Evolutionary conservation across 1,139 yeast species (phyloP).

Genomic region (Taphrina communis): DNA sequence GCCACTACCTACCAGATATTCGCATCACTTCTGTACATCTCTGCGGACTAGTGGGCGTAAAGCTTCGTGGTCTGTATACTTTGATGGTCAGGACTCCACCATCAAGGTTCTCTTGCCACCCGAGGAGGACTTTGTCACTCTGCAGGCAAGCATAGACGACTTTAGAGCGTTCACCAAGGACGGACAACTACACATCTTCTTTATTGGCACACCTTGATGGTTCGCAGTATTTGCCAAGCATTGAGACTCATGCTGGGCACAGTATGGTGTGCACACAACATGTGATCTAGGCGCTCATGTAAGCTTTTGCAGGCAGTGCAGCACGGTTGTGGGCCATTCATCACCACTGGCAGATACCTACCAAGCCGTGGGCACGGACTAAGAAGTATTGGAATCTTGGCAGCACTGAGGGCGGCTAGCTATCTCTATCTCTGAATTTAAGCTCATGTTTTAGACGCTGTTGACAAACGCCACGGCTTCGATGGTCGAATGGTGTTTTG

Average conservation of each 20-base stretch:
- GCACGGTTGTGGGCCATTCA: too few relatives aligned
- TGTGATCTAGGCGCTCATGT: too few relatives aligned
- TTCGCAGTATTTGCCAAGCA: not conserved
- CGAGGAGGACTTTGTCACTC: conserved; percentile 2
- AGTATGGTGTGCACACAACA: not conserved
- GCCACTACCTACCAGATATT: conserved; percentile 24
- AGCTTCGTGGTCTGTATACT: conserved; percentile 34
- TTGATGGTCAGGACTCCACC: not conserved
- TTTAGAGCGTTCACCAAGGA: conserved; percentile 26
- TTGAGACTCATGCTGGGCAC: not conserved
- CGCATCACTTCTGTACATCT: conserved; percentile 17
- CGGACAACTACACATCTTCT: conserved; percentile 16
- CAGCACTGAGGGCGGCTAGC: conserved; percentile 4
- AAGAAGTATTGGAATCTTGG: too few relatives aligned
- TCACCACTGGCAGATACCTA: too few relatives aligned
- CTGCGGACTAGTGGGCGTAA: not conserved
- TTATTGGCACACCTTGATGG: not conserved
- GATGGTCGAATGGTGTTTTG: not conserved
- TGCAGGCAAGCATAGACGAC: conserved; percentile 5
- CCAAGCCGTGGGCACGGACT: too few relatives aligned
- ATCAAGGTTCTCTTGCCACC: conserved; percentile 24
- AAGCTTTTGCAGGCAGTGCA: too few relatives aligned
- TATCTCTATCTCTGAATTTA: conserved; percentile 1
- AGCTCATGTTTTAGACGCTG: not conserved
- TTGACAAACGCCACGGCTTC: conserved; percentile 12